Evolutionary conservation across 108 stramenopile species (phyloP).

Genomic region (Asterionellopsis glacialis): DNA sequence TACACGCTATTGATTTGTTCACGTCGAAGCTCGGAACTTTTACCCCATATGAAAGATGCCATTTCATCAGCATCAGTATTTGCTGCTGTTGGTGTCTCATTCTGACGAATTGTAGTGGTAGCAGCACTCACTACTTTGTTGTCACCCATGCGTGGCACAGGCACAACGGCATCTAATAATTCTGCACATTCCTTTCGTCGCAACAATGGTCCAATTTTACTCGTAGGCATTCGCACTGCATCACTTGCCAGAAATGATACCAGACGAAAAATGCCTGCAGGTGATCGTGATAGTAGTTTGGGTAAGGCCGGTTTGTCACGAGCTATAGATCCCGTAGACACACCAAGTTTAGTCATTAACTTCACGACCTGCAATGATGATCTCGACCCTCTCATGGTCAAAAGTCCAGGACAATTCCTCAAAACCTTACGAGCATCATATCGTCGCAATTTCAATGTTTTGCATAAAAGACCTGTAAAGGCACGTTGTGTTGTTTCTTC

Average conservation of each 20-base stretch:
- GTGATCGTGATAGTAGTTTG: constrained; percentile 52
- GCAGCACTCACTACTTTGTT: not conserved
- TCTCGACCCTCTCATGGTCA: constrained; percentile 57
- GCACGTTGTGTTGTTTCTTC: constrained; percentile 49
- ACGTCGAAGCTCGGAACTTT: constrained; percentile 12
- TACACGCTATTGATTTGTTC: constrained; percentile 43
- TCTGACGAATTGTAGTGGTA: no score
- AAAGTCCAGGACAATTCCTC: constrained; percentile 51
- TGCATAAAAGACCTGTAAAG: constrained; percentile 35
- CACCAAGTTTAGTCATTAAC: constrained; percentile 55
- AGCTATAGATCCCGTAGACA: constrained; percentile 51
- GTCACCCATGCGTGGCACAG: constrained; percentile 22
- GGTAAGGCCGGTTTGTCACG: constrained; percentile 65
- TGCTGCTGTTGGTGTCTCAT: not conserved
- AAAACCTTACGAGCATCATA: constrained; percentile 77
- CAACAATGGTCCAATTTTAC: constrained; percentile 60
- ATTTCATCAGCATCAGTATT: not conserved
- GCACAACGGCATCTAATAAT: constrained; percentile 60
- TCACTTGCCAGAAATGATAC: constrained; percentile 65
- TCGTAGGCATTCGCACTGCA: constrained; percentile 49
- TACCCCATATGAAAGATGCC: constrained; percentile 16
- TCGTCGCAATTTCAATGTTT: constrained; percentile 42
- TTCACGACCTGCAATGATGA: constrained; percentile 56
- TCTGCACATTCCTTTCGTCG: constrained; percentile 39
- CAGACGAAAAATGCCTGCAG: constrained; percentile 65